Evolutionary conservation across 768 basidiomycete genomes (phyloP), one percentile per base, ranked within the genome.

Genomic region (Leccinum arenicola): DNA sequence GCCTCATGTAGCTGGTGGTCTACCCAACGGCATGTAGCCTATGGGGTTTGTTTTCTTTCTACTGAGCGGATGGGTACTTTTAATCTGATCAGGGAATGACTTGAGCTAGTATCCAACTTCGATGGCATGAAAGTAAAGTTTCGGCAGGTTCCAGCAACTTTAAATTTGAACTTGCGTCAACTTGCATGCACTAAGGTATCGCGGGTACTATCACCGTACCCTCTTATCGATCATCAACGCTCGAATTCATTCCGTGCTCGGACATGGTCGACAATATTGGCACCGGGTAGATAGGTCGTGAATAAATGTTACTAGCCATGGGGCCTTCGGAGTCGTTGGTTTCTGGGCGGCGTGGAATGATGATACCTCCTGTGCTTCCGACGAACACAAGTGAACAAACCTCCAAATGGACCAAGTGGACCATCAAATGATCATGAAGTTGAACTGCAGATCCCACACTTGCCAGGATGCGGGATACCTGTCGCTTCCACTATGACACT

Each of bases 401-500:
- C 19, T 23, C 23, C 10, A 38, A 36, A 15, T 40, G 8, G 40
- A 43, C 40, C 40, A 19, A 38, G 36, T 38, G 15, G 14, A 38
- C 3, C 36, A 14, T 8, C 14, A 38, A 17, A 38, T 38, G 45
- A 36, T 43, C 7, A 36, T 43, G 7, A 21, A 21, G 19, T 3
- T 12, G 19, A 19, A 47, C 19, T 12, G 6, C 21, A 47, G 23
- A 23, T 47, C 23, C 48, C 54, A 64, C 63, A 64, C 40, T 33
- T 19, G 21, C 33, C 33, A 35, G 10, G 17, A 47, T 19, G 35
- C 35, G n/a, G 19, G 43, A 45, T 54, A 25, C 10, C 27, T 9
- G 29, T 31, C 31, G 29, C n/a, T 45, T 10, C 33, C 38, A 33
- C 38, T 36, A 73, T 73, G 72, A 19, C 59, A 14, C 56, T 52